Evolutionary conservation across 768 basidiomycete genomes (phyloP), one percentile per base, ranked within the genome.

Genomic region (Cystoderma amianthinum): DNA sequence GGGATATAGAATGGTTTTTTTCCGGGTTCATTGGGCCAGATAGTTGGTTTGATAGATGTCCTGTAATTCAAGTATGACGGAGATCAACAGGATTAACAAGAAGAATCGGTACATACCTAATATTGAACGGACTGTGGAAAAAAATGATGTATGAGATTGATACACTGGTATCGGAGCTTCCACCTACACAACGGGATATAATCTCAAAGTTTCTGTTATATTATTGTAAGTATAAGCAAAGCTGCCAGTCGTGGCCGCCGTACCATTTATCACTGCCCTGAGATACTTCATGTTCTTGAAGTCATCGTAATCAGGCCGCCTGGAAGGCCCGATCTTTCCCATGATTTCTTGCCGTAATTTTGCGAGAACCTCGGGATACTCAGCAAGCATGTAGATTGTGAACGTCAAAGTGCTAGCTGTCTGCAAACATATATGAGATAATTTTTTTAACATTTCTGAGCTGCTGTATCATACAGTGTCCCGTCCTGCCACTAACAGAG

Each of bases 311-410:
- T 61, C 59, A 10, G 68, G 71, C 13, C 57, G 45, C 4, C 54
- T 48, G 6, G 48, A 52, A 1, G 56, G 44, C 2, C 69, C 69
- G 25, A 74, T 56, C 6, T 54, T 57, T 17, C 46, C 49, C 13
- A 70, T 10, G 18, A 76, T 61, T 41, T 77, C 74, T 34, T 62
- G 54, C 4, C 71, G 64, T n/a, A 74, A 50, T 3, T 59, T 55
- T 12, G 18, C 39, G 16, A 69, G 48, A n/a, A 72, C 56, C 0
- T 61, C 45, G 3, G 72, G 73, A 48, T 76, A 60, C 52, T 64
- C 58, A 16, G 71, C 57, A 24, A 78, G 62, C 47, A 68, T 58
- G n/a, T n/a, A n/a, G n/a, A n/a, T n/a, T n/a, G n/a, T n/a, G n/a
- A n/a, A n/a, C n/a, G n/a, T n/a, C n/a, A 40, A 64, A 72, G 2